phyloP scores from a whole-genome alignment of 495 filamentous ascomycete genomes.

The Usnea hakonensis region DNA sequence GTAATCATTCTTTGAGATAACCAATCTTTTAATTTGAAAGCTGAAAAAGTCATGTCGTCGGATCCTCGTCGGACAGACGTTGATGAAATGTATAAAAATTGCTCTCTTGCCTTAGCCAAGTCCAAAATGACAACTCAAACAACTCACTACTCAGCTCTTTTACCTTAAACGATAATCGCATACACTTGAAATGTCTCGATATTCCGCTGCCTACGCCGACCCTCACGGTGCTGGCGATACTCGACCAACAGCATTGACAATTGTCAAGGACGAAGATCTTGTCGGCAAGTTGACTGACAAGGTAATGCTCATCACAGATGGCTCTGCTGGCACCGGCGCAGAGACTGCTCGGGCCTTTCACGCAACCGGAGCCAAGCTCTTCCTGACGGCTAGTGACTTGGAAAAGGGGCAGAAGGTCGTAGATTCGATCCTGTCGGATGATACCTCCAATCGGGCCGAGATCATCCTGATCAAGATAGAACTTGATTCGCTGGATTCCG shows the following conservation, averaged over 20 bases:
- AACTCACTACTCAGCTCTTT: too few relatives aligned
- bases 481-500: slow-evolving; percentile 31
- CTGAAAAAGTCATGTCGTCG: too few relatives aligned
- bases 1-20: too few relatives aligned
- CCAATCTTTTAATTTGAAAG: too few relatives aligned
- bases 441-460: too few relatives aligned
- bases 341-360: slow-evolving; percentile 44
- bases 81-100: too few relatives aligned
- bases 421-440: too few relatives aligned
- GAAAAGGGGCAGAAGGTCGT: slow-evolving; percentile 28
- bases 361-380: slow-evolving; percentile 43
- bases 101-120: too few relatives aligned
- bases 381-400: slow-evolving; percentile 36
- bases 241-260: slow-evolving; percentile 39
- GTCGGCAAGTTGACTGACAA: slow-evolving; percentile 38
- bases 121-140: too few relatives aligned
- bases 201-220: slow-evolving; percentile 5
- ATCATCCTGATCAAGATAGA: slow-evolving; percentile 33
- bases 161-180: too few relatives aligned
- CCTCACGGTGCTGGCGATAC: slow-evolving; percentile 38
- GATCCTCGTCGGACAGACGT: too few relatives aligned
- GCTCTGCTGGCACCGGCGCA: slow-evolving; percentile 49
- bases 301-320: slow-evolving; percentile 61
- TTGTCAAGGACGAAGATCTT: slow-evolving; percentile 38
- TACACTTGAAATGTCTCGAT: too few relatives aligned